Evolutionary conservation across 2,329 filamentous ascomycete species (phyloP).

Genomic region (Metarhizium robertsii): DNA sequence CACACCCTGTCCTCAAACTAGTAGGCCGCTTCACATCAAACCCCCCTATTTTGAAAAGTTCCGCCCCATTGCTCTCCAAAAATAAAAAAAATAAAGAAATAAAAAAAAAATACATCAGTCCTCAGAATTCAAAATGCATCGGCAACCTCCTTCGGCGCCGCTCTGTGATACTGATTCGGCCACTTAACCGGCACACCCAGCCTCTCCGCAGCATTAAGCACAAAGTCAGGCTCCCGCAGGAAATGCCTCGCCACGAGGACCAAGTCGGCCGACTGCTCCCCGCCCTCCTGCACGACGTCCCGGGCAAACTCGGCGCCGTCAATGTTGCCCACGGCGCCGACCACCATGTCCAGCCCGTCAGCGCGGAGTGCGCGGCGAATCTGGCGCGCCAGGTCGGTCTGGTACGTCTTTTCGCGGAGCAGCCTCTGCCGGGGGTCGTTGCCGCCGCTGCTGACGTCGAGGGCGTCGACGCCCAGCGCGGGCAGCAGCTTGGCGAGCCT

Average conservation of each 20-base stretch:
- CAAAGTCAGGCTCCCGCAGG: constrained; percentile 72
- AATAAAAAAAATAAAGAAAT: no score
- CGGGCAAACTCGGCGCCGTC: constrained; percentile 60
- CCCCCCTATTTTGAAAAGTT: no score
- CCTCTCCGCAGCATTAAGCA: constrained; percentile 63
- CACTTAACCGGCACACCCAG: constrained; percentile 62
- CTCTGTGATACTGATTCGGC: constrained; percentile 55
- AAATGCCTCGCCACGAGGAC: constrained; percentile 67
- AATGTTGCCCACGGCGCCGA: constrained; percentile 70
- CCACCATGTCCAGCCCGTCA: constrained; percentile 43
- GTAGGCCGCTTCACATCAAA: no score
- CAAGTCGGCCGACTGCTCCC: constrained; percentile 46
- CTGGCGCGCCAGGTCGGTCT: constrained; percentile 61
- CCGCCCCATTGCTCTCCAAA: no score
- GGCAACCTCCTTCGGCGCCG: constrained; percentile 15
- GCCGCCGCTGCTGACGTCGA: constrained; percentile 74
- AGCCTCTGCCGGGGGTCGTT: constrained; percentile 56
- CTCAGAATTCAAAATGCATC: neutral
- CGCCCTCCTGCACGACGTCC: constrained; percentile 39
- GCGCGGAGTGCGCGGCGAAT: constrained; percentile 57
- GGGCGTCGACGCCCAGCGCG: constrained; percentile 64
- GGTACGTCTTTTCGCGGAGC: constrained; percentile 55
- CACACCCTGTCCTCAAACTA: no score
- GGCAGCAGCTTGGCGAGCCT: constrained; percentile 62
- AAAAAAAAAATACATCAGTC: no score